Evolutionary conservation across 345 rosid species (phyloP), one percentile per base, ranked within the genome.

Genomic region (Alliaria petiolata): DNA sequence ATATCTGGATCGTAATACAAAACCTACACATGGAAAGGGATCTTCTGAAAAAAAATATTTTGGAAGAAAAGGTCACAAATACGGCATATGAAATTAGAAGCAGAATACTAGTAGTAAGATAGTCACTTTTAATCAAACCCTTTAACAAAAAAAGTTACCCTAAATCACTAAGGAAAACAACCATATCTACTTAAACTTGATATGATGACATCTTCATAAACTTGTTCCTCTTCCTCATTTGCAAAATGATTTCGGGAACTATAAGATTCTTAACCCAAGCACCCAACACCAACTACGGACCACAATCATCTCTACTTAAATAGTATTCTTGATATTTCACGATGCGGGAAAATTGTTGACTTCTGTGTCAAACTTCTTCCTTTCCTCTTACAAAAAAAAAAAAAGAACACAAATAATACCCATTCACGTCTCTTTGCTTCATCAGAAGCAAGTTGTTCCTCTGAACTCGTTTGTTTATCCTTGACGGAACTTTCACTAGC

Each of bases 1-100:
- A 84, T 73, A 68, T 89, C 97, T 47, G 85, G 62, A 77, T 95
- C 99, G 50, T 85, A 95, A 78, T 95, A 95, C 55, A 91, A 72
- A 46, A 89, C 91, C 99, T 95, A 80, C 65, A 67, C 45, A 72
- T 35, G 51, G 60, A 67, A 72, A 45, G 60, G 55, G 16, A 66
- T 59, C 15, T n/a, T 67, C 65, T 43, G 15, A 59, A 66, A 65
- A 17, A 57, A 65, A 17, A 57, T 65, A 36, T 50, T 15, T 14
- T 65, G 43, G 55, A 3, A 60, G 58, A 28, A 30, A 16, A 11
- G 16, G 20, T 71, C 9, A 51, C 34, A 26, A 6, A 16, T 22
- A 34, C 4, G 4, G 20, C 51, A 33, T 26, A 50, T 10, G 45
- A 59, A 65, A 65, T 13, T 4, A 14, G 25, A 64, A 40, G 65